Percentiles rank a stretch among this genome's conserved stretches.
These are phyloP conservation scores for Phytopythium helicoides DNA, from an alignment of 352 stramenopile genomes.

Conservation along the genomic window DNA sequence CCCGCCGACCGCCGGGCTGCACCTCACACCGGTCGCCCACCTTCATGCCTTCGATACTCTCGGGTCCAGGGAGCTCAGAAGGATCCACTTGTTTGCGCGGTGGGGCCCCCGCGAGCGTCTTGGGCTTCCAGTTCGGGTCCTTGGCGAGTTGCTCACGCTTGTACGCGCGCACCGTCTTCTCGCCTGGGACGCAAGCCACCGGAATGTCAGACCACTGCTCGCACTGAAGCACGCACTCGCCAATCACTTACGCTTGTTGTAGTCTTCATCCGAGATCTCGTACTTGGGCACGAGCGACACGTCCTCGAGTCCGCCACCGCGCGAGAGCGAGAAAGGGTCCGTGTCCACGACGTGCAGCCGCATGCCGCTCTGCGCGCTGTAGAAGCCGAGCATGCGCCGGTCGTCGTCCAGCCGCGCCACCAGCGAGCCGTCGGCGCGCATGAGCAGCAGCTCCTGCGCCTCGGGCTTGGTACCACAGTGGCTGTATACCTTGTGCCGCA, in stretches of 20 bases:
- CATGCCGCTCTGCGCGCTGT: conserved; percentile 89
- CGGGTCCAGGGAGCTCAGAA: conserved; percentile 46
- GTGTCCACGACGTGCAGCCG: conserved; percentile 95
- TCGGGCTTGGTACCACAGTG: conserved; percentile 95
- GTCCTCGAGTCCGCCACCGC: conserved; percentile 95
- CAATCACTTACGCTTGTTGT: conserved; percentile 90
- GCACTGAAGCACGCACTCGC: not conserved
- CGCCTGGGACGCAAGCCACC: too few species aligned
- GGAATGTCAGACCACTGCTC: not conserved
- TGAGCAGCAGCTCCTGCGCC: conserved; percentile 78
- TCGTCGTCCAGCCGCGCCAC: conserved; percentile 67
- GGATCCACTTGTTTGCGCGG: conserved; percentile 23
- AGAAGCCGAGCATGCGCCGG: conserved; percentile 89
- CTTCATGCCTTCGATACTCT: conserved; percentile 81
- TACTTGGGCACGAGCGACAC: conserved; percentile 98
- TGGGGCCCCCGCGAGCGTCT: conserved; percentile 48
- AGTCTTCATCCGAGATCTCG: conserved; percentile 97
- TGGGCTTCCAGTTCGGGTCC: conserved; percentile 95
- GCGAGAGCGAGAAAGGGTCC: conserved; percentile 96
- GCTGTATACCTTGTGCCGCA: conserved; percentile 93
- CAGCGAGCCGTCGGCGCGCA: conserved; percentile 49
- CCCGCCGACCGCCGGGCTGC: conserved; percentile 92
- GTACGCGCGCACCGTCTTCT: conserved; percentile 97
- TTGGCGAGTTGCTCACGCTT: conserved; percentile 94
- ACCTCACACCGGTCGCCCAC: conserved; percentile 97